phyloP scores from a whole-genome alignment of 495 filamentous ascomycete species.

The Neurospora sp. region DNA sequence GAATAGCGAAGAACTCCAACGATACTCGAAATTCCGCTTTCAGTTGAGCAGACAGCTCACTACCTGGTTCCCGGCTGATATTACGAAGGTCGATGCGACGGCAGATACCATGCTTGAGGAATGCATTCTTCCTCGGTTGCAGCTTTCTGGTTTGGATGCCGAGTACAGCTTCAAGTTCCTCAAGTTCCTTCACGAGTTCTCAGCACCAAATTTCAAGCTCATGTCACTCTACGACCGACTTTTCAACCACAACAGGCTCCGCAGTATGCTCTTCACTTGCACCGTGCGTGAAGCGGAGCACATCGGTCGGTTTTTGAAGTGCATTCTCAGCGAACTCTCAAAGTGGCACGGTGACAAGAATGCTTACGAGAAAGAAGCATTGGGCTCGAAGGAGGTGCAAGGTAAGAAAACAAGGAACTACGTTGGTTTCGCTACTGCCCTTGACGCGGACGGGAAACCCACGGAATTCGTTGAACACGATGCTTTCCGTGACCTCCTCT shows the following conservation, averaged over 20 bases:
- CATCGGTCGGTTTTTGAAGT: constrained; percentile 76
- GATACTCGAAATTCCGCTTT: constrained; percentile 50
- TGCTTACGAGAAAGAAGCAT: constrained; percentile 72
- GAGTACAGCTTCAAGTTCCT: constrained; percentile 80
- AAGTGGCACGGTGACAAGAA: constrained; percentile 72
- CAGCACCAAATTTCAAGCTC: constrained; percentile 78
- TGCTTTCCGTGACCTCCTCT: constrained; percentile 72
- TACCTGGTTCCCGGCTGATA: constrained; percentile 60
- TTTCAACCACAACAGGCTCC: constrained; percentile 69
- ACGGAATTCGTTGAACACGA: constrained; percentile 67
- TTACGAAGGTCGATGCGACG: constrained; percentile 53
- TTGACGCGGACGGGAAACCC: constrained; percentile 55
- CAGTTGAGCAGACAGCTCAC: constrained; percentile 69
- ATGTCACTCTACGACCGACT: constrained; percentile 74
- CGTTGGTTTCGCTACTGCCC: constrained; percentile 49
- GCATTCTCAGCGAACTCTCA: constrained; percentile 65
- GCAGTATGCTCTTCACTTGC: constrained; percentile 74
- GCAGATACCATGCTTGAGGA: constrained; percentile 73
- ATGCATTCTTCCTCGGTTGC: constrained; percentile 78
- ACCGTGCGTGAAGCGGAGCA: constrained; percentile 85
- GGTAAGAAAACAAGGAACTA: constrained; percentile 27
- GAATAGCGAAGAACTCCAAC: constrained; percentile 38
- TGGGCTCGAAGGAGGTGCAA: constrained; percentile 29
- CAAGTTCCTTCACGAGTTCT: constrained; percentile 70
- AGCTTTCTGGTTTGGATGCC: constrained; percentile 76